Percentiles rank a stretch among this genome's conserved stretches.
Conservation (phyloP, 352 stramenopile species). For the Hyaloperonospora arabidopsidis region DNA sequence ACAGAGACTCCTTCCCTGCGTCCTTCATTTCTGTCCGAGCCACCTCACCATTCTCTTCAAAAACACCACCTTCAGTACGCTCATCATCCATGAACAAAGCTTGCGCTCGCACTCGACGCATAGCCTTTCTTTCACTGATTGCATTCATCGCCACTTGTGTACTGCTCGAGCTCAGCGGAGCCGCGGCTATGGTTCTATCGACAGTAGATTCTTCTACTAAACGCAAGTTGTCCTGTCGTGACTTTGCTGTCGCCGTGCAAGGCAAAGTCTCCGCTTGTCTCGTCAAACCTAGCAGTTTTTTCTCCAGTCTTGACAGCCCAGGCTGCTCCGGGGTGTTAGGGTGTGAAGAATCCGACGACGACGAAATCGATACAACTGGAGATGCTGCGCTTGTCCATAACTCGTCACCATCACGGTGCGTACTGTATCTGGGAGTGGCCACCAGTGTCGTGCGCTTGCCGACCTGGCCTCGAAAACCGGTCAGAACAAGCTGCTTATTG, state of each 20-base stretch:
- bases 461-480: constrained; percentile 1
- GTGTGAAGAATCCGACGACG: constrained; percentile 52
- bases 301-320: constrained; percentile 28
- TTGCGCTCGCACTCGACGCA: constrained; percentile 27
- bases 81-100: constrained; percentile 28
- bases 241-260: constrained; percentile 3
- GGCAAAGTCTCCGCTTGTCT: constrained; percentile 54
- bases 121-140: constrained; percentile 17
- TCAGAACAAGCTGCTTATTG: constrained; percentile 8
- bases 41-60: constrained; percentile 8
- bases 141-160: constrained; percentile 10
- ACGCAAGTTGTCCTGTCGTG: constrained; percentile 11
- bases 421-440: constrained; percentile 33
- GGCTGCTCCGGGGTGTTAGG: constrained; percentile 54
- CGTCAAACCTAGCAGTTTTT: constrained; percentile 35
- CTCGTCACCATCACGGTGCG: constrained; percentile 4
- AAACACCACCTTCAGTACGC: constrained; percentile 3
- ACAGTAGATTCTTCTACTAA: constrained; percentile 14
- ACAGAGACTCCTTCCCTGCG: background rate
- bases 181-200: constrained; percentile 18
- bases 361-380: constrained; percentile 66
- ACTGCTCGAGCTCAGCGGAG: constrained; percentile 16
- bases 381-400: constrained; percentile 34
- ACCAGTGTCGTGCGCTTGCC: constrained; percentile 9
- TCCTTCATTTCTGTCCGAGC: constrained; percentile 4